phyloP scores from a whole-genome alignment of 169 alveolate species.

The Eimeria sp. region DNA sequence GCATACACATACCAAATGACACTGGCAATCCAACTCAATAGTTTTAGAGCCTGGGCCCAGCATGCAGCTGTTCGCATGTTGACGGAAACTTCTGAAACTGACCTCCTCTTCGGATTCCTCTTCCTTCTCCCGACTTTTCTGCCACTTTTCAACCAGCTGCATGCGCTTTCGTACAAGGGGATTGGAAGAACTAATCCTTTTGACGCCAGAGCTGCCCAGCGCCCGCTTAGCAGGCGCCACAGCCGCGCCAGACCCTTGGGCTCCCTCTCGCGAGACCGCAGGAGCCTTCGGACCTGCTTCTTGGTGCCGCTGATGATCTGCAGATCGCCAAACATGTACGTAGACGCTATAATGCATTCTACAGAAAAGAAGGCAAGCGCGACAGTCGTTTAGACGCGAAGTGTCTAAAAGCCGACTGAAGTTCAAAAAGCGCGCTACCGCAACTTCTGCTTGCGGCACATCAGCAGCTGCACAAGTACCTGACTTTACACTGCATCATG shows the following conservation, averaged over 20 bases:
- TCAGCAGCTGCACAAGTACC: conserved; percentile 69
- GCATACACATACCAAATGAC: neutral
- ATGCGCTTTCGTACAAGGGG: conserved; percentile 78
- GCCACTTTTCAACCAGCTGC: conserved; percentile 83
- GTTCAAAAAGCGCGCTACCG: conserved; percentile 49
- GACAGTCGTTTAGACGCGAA: neutral
- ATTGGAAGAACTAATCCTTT: conserved; percentile 43
- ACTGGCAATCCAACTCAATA: neutral
- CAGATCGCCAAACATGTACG: conserved; percentile 30
- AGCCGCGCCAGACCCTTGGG: conserved; percentile 33
- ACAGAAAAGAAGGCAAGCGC: neutral
- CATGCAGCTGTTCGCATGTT: neutral
- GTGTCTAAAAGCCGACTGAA: neutral
- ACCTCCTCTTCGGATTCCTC: conserved; percentile 82
- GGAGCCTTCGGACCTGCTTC: conserved; percentile 49
- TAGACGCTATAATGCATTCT: neutral
- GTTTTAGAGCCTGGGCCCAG: neutral
- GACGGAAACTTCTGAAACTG: neutral
- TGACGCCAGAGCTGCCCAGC: conserved; percentile 28
- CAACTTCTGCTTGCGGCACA: conserved; percentile 32
- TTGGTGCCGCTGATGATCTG: conserved; percentile 46
- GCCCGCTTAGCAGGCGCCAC: conserved; percentile 48
- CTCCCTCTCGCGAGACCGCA: conserved; percentile 73
- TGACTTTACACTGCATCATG: conserved; percentile 72
- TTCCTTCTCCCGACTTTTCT: conserved; percentile 69